Evolutionary conservation across 352 stramenopile species (phyloP), one percentile per base, ranked within the genome.

Genomic region (Elongisporangium senticosum): DNA sequence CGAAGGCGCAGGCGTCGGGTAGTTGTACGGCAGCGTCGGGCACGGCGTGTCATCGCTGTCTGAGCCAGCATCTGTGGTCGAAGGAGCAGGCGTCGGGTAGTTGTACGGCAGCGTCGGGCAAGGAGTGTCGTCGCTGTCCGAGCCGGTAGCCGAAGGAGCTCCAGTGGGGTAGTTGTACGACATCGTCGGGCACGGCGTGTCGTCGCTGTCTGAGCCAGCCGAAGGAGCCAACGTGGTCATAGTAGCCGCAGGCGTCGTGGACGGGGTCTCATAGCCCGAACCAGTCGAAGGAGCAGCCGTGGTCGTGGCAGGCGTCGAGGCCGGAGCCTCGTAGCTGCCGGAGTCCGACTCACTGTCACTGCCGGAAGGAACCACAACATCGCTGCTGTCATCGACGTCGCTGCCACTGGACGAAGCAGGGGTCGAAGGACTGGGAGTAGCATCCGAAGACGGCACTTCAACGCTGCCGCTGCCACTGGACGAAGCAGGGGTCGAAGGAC

Each of bases 211-310:
- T 6, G 23, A 21, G 5, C n/a, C 17, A 19, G 11, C 13, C 23
- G 23, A 26, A 43, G 33, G 33, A 17, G 33, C 11, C 4, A 22
- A 50, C 11, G 53, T 53, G 6, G 58, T 55, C 21, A 53, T 65
- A 7, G 58, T 65, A 3, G 53, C 53, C 1, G 57, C 58, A 20
- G 63, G 63, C 4, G 63, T 69, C 0, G 50, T 51, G 20, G 47
- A 19, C n/a, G 63, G 58, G 20, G 51, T 49, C 19, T 68, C 40
- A 40, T 53, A 8, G 37, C 17, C 53, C 28, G 28, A 55, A 47
- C 20, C 52, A 40, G 23, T 57, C 49, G 2, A 48, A 40, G 15
- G 61, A 1, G 62, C 56, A 0, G 56, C 53, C 2, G 23, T 19
- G 15, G 50, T 43, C 19, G 60, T 39, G 0, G 53, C 54, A 4